Base-by-base conservation (phyloP, 1,139 yeast genomes). In the Debaryomycetaceae sp. region DNA sequence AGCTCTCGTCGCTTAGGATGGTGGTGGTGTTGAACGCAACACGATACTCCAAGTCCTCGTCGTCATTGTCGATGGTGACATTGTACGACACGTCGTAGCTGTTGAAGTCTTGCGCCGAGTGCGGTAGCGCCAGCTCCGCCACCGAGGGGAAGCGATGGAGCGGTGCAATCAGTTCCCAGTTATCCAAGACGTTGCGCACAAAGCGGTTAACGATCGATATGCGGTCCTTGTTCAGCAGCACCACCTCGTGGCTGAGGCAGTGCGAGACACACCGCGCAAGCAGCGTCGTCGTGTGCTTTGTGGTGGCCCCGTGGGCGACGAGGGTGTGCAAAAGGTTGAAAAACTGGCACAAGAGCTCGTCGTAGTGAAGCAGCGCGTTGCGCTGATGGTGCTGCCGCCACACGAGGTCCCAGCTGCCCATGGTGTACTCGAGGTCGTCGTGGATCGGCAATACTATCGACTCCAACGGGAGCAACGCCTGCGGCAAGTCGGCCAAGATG, bases 171-270 rank as follows among this genome's bases (percentile, higher is more conserved):
- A 37, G 24, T 3, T 33, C 35, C 75, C 80, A 77, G 38, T 65
- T 51, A 22, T 62, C 69, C 24, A 76, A 42, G 4, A 74, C 41
- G 39, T 74, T 75, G 37, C 62, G 70, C 25, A 76, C 53, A 36
- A 67, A 75, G 32, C 79, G 54, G 28, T 63, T 65, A 2, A 77
- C 71, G 13, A 75, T 60, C n/a, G 66, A 57, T 13, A 75, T 46
- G 34, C 62, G 56, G 36, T 70, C 72, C 28, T 65, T 65, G 38
- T 63, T 70, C 18, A 71, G 49, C 31, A 61, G 67, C 3, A 71
- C 50, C 28, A 64, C 54, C 44, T 73, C 75, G 37, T 75, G 76
- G 36, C 78, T 71, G 23, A 78, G 42, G 18, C 78, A 65, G 29
- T 74, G 70, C 6, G 74, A 56, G 26, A 77, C 48, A 18, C 75